These are phyloP conservation scores for Mediolabrus comicus DNA, from an alignment of 108 stramenopile species.

Conservation along the genomic window DNA sequence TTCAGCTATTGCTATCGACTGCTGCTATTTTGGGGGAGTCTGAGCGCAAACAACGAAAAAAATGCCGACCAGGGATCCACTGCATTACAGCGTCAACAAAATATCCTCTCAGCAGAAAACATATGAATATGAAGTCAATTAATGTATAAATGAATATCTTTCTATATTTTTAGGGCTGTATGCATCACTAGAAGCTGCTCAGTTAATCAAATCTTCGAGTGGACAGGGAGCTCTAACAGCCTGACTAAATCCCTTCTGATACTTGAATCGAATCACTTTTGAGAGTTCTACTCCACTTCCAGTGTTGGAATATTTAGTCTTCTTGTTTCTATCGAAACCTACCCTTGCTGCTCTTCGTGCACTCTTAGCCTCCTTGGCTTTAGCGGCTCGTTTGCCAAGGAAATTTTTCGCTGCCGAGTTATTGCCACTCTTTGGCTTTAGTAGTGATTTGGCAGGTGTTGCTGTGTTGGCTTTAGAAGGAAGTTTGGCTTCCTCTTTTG, in stretches of 20 bases:
- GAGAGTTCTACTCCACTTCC: constrained; percentile 70
- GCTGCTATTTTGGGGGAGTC: not conserved
- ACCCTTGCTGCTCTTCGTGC: constrained; percentile 60
- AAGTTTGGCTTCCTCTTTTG: constrained; percentile 17
- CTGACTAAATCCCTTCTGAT: constrained; percentile 85
- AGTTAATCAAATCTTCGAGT: constrained; percentile 56
- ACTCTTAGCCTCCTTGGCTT: constrained; percentile 61
- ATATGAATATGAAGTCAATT: not conserved
- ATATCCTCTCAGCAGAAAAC: not conserved
- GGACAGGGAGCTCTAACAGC: constrained; percentile 72
- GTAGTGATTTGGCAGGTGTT: constrained; percentile 4
- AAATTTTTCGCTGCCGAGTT: constrained; percentile 53
- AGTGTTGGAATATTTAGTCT: constrained; percentile 66
- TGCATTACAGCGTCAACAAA: not conserved
- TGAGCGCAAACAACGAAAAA: not conserved
- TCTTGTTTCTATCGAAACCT: constrained; percentile 60
- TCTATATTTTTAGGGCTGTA: not conserved
- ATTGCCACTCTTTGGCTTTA: constrained; percentile 1
- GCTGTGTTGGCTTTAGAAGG: not conserved
- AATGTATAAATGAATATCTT: not conserved
- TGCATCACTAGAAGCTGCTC: not conserved
- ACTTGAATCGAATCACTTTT: constrained; percentile 74
- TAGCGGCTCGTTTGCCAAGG: constrained; percentile 60
- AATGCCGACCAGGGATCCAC: not conserved
- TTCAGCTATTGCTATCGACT: not conserved